Conservation (phyloP, 139 green algal species). For the Marvania coccoides region DNA sequence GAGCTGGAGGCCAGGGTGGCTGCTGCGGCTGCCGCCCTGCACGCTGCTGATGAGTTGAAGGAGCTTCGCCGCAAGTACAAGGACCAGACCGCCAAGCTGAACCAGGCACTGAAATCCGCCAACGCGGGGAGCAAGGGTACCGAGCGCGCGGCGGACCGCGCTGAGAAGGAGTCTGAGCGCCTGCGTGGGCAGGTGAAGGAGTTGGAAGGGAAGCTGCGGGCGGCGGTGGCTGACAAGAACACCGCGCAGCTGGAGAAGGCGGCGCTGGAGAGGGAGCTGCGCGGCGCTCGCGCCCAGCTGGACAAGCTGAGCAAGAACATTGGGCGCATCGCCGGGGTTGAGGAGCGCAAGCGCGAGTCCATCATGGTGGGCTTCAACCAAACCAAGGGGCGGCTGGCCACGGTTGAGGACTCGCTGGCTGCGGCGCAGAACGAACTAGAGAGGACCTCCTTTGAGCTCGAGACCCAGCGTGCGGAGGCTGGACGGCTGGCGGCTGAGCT, state of each 20-base stretch:
- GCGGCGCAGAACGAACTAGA: conserved; percentile 28
- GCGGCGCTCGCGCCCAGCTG: conserved; percentile 45
- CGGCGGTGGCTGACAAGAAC: conserved; percentile 54
- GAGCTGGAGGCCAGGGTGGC: conserved; percentile 53
- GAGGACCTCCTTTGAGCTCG: conserved; percentile 24
- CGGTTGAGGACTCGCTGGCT: conserved; percentile 45
- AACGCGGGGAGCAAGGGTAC: conserved; percentile 46
- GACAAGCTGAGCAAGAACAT: conserved; percentile 49
- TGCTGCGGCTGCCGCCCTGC: conserved; percentile 51
- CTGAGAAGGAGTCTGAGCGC: conserved; percentile 66
- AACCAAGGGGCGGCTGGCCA: conserved; percentile 43
- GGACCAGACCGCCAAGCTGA: conserved; percentile 64
- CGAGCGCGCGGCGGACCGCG: conserved; percentile 27
- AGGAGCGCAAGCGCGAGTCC: conserved; percentile 70
- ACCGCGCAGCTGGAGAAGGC: conserved; percentile 53
- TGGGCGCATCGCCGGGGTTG: conserved; percentile 31
- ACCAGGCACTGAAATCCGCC: conserved; percentile 50
- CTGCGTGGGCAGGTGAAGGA: conserved; percentile 50
- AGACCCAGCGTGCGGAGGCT: conserved; percentile 26
- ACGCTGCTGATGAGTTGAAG: conserved; percentile 69
- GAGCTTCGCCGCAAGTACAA: conserved; percentile 72
- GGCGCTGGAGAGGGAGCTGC: conserved; percentile 74
- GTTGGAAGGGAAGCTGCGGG: not conserved
- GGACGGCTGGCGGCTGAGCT: not conserved
- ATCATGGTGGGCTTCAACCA: conserved; percentile 69